Base-by-base conservation (phyloP, 495 filamentous ascomycete genomes). In the Penicilliopsis zonata region DNA sequence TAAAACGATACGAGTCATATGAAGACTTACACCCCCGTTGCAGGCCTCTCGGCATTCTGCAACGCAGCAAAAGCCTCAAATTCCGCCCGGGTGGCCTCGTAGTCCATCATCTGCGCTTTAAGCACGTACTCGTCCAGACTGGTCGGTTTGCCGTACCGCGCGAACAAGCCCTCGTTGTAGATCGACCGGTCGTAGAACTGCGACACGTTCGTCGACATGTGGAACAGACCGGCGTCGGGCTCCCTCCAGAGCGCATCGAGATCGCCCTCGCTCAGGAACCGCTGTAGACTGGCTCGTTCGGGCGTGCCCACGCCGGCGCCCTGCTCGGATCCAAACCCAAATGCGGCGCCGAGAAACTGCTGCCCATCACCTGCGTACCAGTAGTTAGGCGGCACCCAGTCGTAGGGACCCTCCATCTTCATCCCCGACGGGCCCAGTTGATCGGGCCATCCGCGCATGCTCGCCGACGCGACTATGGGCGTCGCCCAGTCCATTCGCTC, bases 361-460 rank as follows among this genome's bases (percentile, higher is more conserved):
- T 28, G 74, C 0, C 59, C 43, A 17, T 55, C 38, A 13, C 56
- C 52, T 10, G 62, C 59, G 31, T 66, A 74, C 73, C 73, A 79
- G 46, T 80, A 79, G 23, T 67, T 70, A 0, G 75, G 75, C 3
- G 76, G 69, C 0, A 75, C 69, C 69, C 72, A 80, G 50, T 79
- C 76, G 40, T 80, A 80, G 0, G 76, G 76, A 0, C 76, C 76
- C 1, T 70, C 66, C 75, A 79, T 79, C 40, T 76, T 78, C 61
- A 80, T 63, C 1, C 75, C 74, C 0, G 68, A 68, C 0, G 69
- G 65, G 0, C 67, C 70, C 0, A 76, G 56, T 9, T 53, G 40
- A 5, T 59, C 25, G 0, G 74, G 68, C 32, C 54, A 73, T 0
- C 72, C 72, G 7, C 63, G 57, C 37, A 67, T 67, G 15, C 63